Evolutionary conservation across 345 rosid genomes (phyloP), one percentile per base, ranked within the genome.

Genomic region (Barbarea vulgaris): DNA sequence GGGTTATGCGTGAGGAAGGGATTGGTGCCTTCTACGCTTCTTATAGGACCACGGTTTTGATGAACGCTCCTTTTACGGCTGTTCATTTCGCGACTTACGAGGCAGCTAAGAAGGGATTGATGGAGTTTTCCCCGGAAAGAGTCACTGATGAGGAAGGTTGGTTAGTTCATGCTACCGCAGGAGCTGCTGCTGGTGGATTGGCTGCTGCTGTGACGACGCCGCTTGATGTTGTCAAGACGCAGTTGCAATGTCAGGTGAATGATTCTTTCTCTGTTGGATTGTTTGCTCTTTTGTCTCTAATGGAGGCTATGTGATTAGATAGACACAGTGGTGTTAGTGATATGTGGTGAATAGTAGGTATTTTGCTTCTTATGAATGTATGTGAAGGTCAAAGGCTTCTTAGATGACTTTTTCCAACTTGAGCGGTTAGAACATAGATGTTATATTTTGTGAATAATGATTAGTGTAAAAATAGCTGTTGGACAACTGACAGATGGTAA

Each of bases 191-290:
- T 5, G 97, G 99, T 7, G 97, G 91, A 0, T 57, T 88, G 48
- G 99, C 96, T 0, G 96, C 98, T 30, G 96, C 85, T 9, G 63
- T 89, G 5, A 95, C 97, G 0, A 90, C 96, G 4, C 99, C 96
- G 3, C 89, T 92, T 13, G 97, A 95, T 51, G 97, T 92, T 39
- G 97, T 92, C 27, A 95, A 95, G 82, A 95, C 99, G 55, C 97
- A 92, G 82, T 78, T 95, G 85, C 99, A 95, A 83, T 92, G 99
- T 67, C 99, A 92, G 99, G 99, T 95, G 13, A 28, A 33, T 53
- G 28, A 47, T 55, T 54, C n/a, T 14, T 77, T 36, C 58, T 28
- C 27, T 37, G 0, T 28, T n/a, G 51, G 3, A 2, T 18, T 57
- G 27, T 1, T 17, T 74, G n/a, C 3, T 21, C 30, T 48, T 57